Evolutionary conservation across 768 basidiomycete species (phyloP).

Genomic region (Leucogyrophana mollusca): DNA sequence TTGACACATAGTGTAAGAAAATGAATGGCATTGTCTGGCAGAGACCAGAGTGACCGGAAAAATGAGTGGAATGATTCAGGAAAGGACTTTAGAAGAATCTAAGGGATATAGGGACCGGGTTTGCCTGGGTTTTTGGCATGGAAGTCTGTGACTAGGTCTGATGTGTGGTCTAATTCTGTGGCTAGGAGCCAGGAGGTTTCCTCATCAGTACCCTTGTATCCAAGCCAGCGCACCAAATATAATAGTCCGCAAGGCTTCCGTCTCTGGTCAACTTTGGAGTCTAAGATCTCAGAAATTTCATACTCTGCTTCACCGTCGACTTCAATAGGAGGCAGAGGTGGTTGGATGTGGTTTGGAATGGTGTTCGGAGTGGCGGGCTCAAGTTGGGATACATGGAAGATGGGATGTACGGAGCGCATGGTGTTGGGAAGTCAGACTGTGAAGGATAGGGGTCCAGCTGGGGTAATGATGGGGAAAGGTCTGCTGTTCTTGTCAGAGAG

Average conservation of each 20-base stretch:
- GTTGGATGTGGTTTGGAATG: constrained; percentile 2
- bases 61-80: too few relatives aligned
- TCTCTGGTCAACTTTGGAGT: too few relatives aligned
- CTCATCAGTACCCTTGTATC: constrained; percentile 13
- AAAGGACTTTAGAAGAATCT: too few relatives aligned
- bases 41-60: too few relatives aligned
- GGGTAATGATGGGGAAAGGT: constrained; percentile 18
- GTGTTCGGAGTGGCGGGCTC: constrained; percentile 1
- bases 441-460: constrained; percentile 16
- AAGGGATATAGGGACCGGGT: too few relatives aligned
- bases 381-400: constrained; percentile 5
- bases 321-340: constrained; percentile 10
- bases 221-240: constrained; percentile 10
- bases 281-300: constrained; percentile 13
- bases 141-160: too few relatives aligned
- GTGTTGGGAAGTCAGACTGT: constrained; percentile 18
- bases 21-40: too few relatives aligned
- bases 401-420: constrained; percentile 11
- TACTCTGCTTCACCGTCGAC: constrained; percentile 10
- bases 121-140: constrained; percentile 1
- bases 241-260: background rate
- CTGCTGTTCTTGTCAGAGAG: constrained; percentile 18
- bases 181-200: constrained; percentile 13
- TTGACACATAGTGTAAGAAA: too few relatives aligned
- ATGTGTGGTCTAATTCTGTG: too few relatives aligned